These are phyloP conservation scores for Lentinula guzmanii DNA, from an alignment of 768 basidiomycete genomes.

Conservation along the genomic window DNA sequence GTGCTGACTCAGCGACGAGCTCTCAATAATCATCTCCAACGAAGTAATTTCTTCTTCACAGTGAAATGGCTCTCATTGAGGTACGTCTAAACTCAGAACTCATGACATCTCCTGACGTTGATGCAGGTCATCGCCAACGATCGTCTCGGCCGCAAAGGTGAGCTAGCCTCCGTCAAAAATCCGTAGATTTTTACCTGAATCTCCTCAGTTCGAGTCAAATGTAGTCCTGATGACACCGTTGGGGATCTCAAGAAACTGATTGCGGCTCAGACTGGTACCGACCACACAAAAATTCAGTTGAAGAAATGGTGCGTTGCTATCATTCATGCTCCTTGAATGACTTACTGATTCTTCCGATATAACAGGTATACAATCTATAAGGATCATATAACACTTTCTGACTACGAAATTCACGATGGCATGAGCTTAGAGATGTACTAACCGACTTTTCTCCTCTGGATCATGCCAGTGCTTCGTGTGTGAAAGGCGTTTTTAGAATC, in stretches of 20 bases:
- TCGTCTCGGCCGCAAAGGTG: constrained; percentile 91
- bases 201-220: constrained; percentile 83
- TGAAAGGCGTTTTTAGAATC: background rate
- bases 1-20: background rate
- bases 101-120: background rate
- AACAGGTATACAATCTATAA: constrained; percentile 91
- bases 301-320: constrained; percentile 88
- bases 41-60: background rate
- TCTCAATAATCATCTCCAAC: background rate
- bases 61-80: constrained; percentile 49
- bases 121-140: constrained; percentile 89
- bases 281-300: constrained; percentile 76
- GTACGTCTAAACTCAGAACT: constrained; percentile 20
- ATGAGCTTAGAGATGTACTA: constrained; percentile 94
- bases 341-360: background rate
- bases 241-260: constrained; percentile 97
- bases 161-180: constrained; percentile 9
- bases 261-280: constrained; percentile 92
- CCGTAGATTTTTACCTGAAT: background rate
- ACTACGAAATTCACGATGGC: constrained; percentile 91
- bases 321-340: background rate
- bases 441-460: background rate
- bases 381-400: constrained; percentile 89
- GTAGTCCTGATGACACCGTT: constrained; percentile 91
- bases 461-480: background rate